Base-by-base conservation (phyloP, 2,329 filamentous ascomycete genomes). In the Trichoderma sp. region DNA sequence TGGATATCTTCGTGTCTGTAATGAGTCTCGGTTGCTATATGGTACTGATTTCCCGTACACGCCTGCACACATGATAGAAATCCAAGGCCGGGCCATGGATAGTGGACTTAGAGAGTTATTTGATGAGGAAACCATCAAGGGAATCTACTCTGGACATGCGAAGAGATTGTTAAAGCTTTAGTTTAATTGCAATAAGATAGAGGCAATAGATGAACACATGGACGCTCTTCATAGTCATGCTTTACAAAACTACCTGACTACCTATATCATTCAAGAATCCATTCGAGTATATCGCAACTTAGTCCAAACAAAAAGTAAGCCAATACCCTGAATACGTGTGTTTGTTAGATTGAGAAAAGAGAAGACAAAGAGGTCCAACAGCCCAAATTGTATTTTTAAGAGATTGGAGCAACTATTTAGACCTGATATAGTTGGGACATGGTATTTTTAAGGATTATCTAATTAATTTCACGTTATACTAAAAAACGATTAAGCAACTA, bases 11-110 rank as follows among this genome's bases (percentile, higher is more conserved):
- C 75, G 83, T 13, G 80, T 83, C 0, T 80, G 83, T 8, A 78
- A 81, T 4, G 79, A 82, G 66, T 77, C 81, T n/a, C 79, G 80
- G 58, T 68, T 88, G 39, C 62, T 88, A 70, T 88, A 87, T 79
- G 86, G 87, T 4, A 86, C 81, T 71, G 86, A 88, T 74, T 88
- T 82, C 71, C 85, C 86, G 0, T 88, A 84, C 71, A 88, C 85
- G 1, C 80, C 80, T 6, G 80, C 30, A 15, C 13, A 6, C 1
- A 0, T 57, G 13, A 59, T 73, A 43, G 28, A 68, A 23, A 0
- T 32, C 12, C 70, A 68, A 17, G 65, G 28, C 6, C 17, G 34
- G 34, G 28, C 58, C 4, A 71, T 72, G 28, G 67, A 69, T 11
- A 39, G 73, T 6, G 71, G 68, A 23, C 20, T 62, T 34, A 59